Base-by-base conservation (phyloP, 371 early-diverging fungal genomes). In the Mucor irregularis region DNA sequence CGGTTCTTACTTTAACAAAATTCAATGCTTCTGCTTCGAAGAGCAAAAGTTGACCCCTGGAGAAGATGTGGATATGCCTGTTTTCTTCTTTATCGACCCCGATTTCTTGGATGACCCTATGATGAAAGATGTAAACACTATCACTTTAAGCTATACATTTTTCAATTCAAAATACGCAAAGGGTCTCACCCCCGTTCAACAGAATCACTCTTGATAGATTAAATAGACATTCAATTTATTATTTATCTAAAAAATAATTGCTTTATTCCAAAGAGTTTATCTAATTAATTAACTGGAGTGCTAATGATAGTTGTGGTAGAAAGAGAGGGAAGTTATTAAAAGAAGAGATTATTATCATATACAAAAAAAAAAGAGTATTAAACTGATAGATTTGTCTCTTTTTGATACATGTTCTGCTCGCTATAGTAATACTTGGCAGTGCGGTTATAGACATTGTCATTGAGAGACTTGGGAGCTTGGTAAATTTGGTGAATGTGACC, bases 11-110 rank as follows among this genome's bases (percentile, higher is more conserved):
- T 96, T 97, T 60, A 98, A 97, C 86, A 98, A 97, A 82, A 97
- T 97, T 53, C 99, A 99, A 68, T 99, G 99, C 69, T 99, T 99
- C 60, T 99, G 99, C 64, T 99, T 99, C 78, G 99, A 99, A 65
- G 97, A 98, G 66, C 98, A 99, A 71, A 90, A 87, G 71, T 74
- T 99, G 50, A 82, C 73, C 30, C 90, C 97, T 0, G 87, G 87
- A 2, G 99, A 99, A 72, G 89, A 93, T 56, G 93, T 99, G 4
- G 99, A 99, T 60, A 99, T 99, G 99, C 99, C 99, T 7, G 96
- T 99, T 28, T 99, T 98, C 62, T 99, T 99, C 76, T 99, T 93
- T 64, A 90, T 99, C 50, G 99, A 99, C 61, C 98, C 98, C 8
- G 98, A 94, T 67, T 92, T 98, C 75, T 84, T 90, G 31, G 82